Evolutionary conservation across 306 rosid genomes (phyloP).

Genomic region (Cicer cuneatum): DNA sequence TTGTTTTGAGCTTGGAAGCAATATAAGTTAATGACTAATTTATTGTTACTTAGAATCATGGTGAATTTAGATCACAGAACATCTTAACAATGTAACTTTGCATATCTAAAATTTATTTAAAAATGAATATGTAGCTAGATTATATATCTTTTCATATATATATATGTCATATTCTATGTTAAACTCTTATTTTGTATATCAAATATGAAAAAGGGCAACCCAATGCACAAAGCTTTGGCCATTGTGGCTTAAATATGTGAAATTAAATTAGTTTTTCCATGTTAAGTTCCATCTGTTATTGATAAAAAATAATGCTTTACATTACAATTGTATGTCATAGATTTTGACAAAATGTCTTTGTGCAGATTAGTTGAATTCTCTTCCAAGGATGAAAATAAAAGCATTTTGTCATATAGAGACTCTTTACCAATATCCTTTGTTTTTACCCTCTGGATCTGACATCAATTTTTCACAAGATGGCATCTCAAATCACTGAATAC

Average conservation of each 20-base stretch:
- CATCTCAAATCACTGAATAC: conserved; percentile 41
- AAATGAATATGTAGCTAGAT: conserved; percentile 12
- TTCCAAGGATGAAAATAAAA: conserved; percentile 55
- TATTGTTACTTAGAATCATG: neutral
- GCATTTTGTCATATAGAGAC: conserved; percentile 43
- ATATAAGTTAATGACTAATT: neutral
- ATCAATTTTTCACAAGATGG: conserved; percentile 47
- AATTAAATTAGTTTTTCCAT: neutral
- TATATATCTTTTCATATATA: neutral
- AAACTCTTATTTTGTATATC: conserved; percentile 13
- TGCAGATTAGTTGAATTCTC: conserved; percentile 53
- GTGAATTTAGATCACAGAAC: conserved; percentile 6
- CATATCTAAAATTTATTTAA: neutral
- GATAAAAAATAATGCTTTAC: neutral
- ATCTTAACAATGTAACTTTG: neutral
- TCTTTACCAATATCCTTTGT: conserved; percentile 40
- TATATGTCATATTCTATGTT: neutral
- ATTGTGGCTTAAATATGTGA: conserved; percentile 1
- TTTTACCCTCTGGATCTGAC: conserved; percentile 48
- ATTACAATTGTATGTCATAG: conserved; percentile 34
- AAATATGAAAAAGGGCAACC: conserved; percentile 4
- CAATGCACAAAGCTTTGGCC: neutral
- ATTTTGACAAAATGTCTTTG: conserved; percentile 16
- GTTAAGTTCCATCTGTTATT: neutral
- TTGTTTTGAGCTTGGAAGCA: neutral